phyloP scores from a whole-genome alignment of 768 basidiomycete species.

The Lyophyllum semitale region DNA sequence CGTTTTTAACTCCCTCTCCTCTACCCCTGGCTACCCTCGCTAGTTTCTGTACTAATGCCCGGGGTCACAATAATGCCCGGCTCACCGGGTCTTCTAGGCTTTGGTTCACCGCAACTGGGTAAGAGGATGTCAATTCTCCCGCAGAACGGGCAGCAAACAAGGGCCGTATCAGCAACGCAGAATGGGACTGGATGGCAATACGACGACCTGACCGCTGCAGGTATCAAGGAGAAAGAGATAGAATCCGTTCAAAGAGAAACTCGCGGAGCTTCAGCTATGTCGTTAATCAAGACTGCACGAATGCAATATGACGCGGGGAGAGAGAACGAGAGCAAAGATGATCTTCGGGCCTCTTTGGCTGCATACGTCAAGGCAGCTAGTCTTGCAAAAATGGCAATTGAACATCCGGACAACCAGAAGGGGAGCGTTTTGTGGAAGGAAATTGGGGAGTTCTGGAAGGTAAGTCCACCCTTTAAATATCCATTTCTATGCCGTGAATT shows the following conservation, averaged over 20 bases:
- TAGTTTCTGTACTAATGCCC: constrained; percentile 20
- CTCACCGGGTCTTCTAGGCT: constrained; percentile 25
- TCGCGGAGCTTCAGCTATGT: constrained; percentile 58
- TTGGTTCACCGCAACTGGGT: constrained; percentile 30
- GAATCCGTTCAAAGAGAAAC: constrained; percentile 23
- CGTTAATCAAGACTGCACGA: constrained; percentile 65
- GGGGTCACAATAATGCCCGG: constrained; percentile 30
- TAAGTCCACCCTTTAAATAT: constrained; percentile 33
- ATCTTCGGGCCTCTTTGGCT: constrained; percentile 61
- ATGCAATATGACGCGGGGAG: constrained; percentile 55
- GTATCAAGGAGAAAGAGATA: constrained; percentile 47
- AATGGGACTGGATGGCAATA: constrained; percentile 21
- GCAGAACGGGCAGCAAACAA: constrained; percentile 19
- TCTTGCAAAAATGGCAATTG: constrained; percentile 59
- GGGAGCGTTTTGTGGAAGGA: constrained; percentile 63
- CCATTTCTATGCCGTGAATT: constrained; percentile 8
- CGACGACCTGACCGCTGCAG: constrained; percentile 39
- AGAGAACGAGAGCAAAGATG: constrained; percentile 53
- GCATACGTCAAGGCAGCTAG: constrained; percentile 64
- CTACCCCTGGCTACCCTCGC: constrained; percentile 9
- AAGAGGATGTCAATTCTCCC: constrained; percentile 23
- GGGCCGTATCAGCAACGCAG: constrained; percentile 24
- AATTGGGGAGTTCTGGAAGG: constrained; percentile 65
- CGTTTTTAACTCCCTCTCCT: constrained; percentile 5
- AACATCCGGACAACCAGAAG: constrained; percentile 55